phyloP scores from a whole-genome alignment of 1,284 basidiomycete species.

The Moniliella sp. region DNA sequence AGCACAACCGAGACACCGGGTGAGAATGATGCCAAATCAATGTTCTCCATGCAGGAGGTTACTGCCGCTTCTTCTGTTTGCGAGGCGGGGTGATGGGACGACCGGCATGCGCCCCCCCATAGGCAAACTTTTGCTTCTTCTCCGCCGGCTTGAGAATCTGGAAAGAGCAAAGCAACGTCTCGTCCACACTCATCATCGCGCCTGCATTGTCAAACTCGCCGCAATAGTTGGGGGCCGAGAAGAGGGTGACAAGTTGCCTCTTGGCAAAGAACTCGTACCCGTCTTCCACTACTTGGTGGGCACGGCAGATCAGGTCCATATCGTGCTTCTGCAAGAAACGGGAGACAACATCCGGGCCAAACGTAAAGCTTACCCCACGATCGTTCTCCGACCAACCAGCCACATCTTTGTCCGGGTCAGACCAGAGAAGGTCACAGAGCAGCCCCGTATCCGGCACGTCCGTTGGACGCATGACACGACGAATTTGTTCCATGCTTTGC shows the following conservation, averaged over 20 bases:
- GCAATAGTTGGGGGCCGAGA: slow-evolving; percentile 93
- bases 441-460: slow-evolving; percentile 94
- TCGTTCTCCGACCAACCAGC: slow-evolving; percentile 99
- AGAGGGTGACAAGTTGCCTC: slow-evolving; percentile 82
- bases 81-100: slow-evolving; percentile 42
- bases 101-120: slow-evolving; percentile 34
- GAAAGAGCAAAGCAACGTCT: slow-evolving; percentile 92
- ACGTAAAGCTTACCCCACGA: slow-evolving; percentile 91
- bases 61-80: slow-evolving; percentile 40
- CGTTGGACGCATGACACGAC: slow-evolving; percentile 93
- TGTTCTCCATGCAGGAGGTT: too few relatives aligned
- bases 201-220: slow-evolving; percentile 97
- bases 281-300: slow-evolving; percentile 96
- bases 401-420: slow-evolving; percentile 97
- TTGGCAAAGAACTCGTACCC: slow-evolving; percentile 99
- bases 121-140: slow-evolving; percentile 67
- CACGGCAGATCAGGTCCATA: slow-evolving; percentile 96
- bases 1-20: too few relatives aligned
- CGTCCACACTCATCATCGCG: slow-evolving; percentile 99
- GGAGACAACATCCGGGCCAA: slow-evolving; percentile 90
- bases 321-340: slow-evolving; percentile 92
- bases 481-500: slow-evolving; percentile 98
- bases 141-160: slow-evolving; percentile 96
- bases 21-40: too few relatives aligned
- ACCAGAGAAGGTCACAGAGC: slow-evolving; percentile 90